phyloP scores from a whole-genome alignment of 1,284 basidiomycete genomes.

The Moesziomyces sp. region DNA sequence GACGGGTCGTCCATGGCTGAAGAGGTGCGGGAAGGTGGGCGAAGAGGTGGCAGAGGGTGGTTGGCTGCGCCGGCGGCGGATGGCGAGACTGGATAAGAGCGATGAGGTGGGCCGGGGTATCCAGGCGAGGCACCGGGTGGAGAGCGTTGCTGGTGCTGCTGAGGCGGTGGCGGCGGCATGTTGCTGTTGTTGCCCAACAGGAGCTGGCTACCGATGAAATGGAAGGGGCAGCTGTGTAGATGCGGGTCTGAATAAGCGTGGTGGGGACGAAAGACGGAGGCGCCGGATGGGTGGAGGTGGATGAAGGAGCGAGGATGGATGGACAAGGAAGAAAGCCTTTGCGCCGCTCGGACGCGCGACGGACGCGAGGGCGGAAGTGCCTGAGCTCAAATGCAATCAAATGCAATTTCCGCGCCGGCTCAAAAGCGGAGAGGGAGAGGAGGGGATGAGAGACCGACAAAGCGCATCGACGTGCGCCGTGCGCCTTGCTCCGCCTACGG shows the following conservation, averaged over 20 bases:
- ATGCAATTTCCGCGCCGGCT: slow-evolving; percentile 10
- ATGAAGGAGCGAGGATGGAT: not conserved
- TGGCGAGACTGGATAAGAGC: slow-evolving; percentile 29
- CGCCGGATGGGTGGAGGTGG: slow-evolving; percentile 1
- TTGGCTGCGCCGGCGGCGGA: slow-evolving; percentile 8
- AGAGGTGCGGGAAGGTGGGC: slow-evolving; percentile 33
- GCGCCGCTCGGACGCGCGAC: slow-evolving; percentile 9
- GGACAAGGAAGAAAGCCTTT: slow-evolving; percentile 10
- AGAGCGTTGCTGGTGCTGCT: slow-evolving; percentile 20
- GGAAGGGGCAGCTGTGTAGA: not conserved
- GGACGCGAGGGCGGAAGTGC: slow-evolving; percentile 2
- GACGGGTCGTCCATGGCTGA: slow-evolving; percentile 29
- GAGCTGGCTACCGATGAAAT: not conserved
- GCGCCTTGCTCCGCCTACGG: not conserved
- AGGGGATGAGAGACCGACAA: not conserved
- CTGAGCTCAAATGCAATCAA: not conserved
- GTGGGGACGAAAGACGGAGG: not conserved
- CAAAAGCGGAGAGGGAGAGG: not conserved
- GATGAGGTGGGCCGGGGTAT: slow-evolving; percentile 18
- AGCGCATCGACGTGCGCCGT: not conserved
- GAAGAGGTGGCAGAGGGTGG: slow-evolving; percentile 31
- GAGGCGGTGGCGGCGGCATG: slow-evolving; percentile 27
- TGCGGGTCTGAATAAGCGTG: not conserved
- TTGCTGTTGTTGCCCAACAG: not conserved
- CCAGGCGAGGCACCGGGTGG: slow-evolving; percentile 30